Percentiles rank a stretch among this genome's conserved stretches.
These are phyloP conservation scores for Annulohypoxylon bovei DNA, from an alignment of 495 filamentous ascomycete species.

Conservation along the genomic window DNA sequence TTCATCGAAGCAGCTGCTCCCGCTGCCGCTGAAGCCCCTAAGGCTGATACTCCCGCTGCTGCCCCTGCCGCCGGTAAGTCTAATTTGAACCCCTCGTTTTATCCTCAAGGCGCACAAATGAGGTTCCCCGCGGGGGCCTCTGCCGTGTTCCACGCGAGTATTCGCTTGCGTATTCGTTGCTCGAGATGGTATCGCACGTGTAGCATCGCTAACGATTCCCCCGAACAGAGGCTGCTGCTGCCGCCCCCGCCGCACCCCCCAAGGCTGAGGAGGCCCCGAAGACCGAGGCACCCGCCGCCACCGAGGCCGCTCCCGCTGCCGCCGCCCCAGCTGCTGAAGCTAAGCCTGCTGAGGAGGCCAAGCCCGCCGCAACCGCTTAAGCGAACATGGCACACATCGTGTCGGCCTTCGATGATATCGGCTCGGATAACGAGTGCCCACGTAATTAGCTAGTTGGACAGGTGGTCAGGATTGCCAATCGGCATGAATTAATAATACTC, in stretches of 20 bases:
- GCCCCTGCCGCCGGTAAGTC: slow-evolving; percentile 1
- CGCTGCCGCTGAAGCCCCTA: slow-evolving; percentile 10
- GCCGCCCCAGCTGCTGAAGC: slow-evolving; percentile 28
- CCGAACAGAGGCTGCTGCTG: slow-evolving; percentile 5
- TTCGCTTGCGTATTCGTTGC: slow-evolving; percentile 3
- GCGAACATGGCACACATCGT: neutral
- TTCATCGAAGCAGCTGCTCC: neutral
- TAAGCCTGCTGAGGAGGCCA: slow-evolving; percentile 33
- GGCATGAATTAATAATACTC: slow-evolving; percentile 7
- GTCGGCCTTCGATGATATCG: slow-evolving; percentile 5
- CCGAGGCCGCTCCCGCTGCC: slow-evolving; percentile 36
- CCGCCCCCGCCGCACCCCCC: neutral
- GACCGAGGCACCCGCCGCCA: neutral
- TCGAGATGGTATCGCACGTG: neutral
- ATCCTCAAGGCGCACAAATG: neutral
- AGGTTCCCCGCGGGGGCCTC: neutral
- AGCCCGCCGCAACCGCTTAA: slow-evolving; percentile 31
- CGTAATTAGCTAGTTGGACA: slow-evolving; percentile 34
- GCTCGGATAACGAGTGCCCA: slow-evolving; percentile 1
- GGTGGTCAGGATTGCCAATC: slow-evolving; percentile 7
- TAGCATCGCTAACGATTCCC: slow-evolving; percentile 6
- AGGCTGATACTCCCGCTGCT: neutral
- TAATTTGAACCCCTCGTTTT: slow-evolving; percentile 3
- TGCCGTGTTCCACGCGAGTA: neutral
- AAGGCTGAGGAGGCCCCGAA: slow-evolving; percentile 12